Conservation (phyloP, 306 rosid species). For the Astragalus membranaceus region DNA sequence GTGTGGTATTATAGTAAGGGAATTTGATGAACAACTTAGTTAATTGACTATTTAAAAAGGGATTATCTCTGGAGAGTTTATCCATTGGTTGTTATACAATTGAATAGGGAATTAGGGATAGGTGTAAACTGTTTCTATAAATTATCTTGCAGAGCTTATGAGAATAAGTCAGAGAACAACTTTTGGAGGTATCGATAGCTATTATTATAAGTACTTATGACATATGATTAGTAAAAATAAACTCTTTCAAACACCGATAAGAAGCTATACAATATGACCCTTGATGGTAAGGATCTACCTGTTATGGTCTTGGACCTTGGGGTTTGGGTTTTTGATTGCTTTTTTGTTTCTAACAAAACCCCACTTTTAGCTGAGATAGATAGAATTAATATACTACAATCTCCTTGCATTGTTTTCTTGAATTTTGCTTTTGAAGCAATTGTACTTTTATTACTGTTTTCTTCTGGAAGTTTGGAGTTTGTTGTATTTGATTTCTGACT, state of each 20-base stretch:
- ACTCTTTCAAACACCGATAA: neutral
- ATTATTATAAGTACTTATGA: neutral
- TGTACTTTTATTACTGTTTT: neutral
- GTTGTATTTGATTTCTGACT: conserved; percentile 4
- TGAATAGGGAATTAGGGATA: neutral
- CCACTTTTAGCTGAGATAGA: neutral
- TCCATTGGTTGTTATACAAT: neutral
- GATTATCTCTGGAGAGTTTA: neutral
- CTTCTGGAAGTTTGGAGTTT: neutral
- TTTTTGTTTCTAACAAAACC: neutral
- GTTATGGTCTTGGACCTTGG: neutral
- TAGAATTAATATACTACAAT: neutral
- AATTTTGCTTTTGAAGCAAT: neutral
- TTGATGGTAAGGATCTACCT: neutral
- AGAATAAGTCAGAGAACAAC: neutral
- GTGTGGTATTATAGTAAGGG: neutral
- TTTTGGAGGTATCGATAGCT: neutral
- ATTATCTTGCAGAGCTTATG: neutral
- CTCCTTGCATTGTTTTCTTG: neutral
- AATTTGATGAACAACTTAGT: neutral
- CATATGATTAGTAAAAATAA: neutral
- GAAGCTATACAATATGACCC: neutral
- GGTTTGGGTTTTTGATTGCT: neutral
- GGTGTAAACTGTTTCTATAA: neutral
- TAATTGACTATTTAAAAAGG: neutral